Conservation (phyloP, 805 yeast species). For the Danielia oregonensis region DNA sequence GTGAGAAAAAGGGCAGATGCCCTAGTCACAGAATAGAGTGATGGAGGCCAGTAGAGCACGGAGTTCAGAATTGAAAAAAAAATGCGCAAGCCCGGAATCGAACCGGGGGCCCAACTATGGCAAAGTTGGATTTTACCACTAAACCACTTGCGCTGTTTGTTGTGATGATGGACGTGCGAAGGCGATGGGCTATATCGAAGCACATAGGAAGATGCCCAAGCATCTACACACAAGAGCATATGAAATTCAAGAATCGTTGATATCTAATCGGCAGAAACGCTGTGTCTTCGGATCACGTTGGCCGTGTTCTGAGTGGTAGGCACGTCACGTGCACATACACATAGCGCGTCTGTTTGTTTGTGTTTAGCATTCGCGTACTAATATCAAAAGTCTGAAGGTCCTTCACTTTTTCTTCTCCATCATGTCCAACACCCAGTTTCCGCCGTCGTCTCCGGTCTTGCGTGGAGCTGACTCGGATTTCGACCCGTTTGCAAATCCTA, state of each 20-base stretch:
- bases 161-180: not conserved
- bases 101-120: slow-evolving; percentile 19
- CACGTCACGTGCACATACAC: not conserved
- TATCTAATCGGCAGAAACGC: no score
- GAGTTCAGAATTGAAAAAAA: not conserved
- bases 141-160: slow-evolving; percentile 5
- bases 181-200: not conserved
- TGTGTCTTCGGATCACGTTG: no score
- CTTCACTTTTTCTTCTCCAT: slow-evolving; percentile 5
- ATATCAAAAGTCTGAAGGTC: slow-evolving; percentile 1
- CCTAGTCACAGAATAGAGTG: slow-evolving; percentile 9
- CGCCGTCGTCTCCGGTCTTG: slow-evolving; percentile 51
- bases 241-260: no score
- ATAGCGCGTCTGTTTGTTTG: slow-evolving; percentile 11
- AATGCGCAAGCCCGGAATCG: slow-evolving; percentile 11
- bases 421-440: slow-evolving; percentile 35
- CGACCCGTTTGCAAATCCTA: slow-evolving; percentile 10
- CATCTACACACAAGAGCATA: no score
- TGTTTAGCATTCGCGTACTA: slow-evolving; percentile 3
- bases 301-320: no score
- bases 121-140: slow-evolving; percentile 12
- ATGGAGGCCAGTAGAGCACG: no score
- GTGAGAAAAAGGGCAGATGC: slow-evolving; percentile 13
- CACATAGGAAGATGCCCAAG: no score
- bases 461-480: slow-evolving; percentile 20